phyloP scores from a whole-genome alignment of 208 protist species.

The Tetramitus jugosus region DNA sequence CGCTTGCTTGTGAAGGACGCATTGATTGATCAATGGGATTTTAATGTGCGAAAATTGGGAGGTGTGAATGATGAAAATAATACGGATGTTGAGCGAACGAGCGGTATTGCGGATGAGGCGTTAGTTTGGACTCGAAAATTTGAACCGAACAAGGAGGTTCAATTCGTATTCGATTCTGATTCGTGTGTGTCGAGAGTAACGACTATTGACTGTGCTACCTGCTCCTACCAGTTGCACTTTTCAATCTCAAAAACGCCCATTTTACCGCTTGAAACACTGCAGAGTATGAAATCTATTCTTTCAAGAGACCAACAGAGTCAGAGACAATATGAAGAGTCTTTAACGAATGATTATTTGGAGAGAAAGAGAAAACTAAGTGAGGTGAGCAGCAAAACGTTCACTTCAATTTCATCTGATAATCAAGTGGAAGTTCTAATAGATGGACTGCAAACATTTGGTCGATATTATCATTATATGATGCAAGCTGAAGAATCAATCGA shows the following conservation, averaged over 20 bases:
- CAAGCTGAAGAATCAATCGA: slow-evolving; percentile 41
- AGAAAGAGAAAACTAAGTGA: too few species aligned
- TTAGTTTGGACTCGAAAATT: too few species aligned
- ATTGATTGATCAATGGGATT: background rate
- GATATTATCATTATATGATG: slow-evolving; percentile 46
- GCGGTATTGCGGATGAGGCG: too few species aligned
- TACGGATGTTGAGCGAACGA: too few species aligned
- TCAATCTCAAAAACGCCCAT: background rate
- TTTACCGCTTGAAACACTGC: background rate
- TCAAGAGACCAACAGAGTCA: background rate
- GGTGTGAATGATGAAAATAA: too few species aligned
- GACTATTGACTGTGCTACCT: background rate
- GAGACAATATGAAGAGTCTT: background rate
- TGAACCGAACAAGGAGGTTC: too few species aligned
- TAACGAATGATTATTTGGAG: background rate
- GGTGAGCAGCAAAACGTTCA: background rate
- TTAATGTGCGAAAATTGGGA: background rate
- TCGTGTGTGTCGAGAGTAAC: background rate
- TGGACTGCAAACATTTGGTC: slow-evolving; percentile 39
- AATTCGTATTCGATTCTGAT: too few species aligned
- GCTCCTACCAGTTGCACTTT: background rate
- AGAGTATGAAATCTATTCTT: background rate
- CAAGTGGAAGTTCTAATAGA: slow-evolving; percentile 50
- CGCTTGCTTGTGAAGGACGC: background rate
- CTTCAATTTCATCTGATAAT: slow-evolving; percentile 22